Evolutionary conservation across 2,329 filamentous ascomycete species (phyloP), one percentile per base, ranked within the genome.

Genomic region (Botrytis fragariae): DNA sequence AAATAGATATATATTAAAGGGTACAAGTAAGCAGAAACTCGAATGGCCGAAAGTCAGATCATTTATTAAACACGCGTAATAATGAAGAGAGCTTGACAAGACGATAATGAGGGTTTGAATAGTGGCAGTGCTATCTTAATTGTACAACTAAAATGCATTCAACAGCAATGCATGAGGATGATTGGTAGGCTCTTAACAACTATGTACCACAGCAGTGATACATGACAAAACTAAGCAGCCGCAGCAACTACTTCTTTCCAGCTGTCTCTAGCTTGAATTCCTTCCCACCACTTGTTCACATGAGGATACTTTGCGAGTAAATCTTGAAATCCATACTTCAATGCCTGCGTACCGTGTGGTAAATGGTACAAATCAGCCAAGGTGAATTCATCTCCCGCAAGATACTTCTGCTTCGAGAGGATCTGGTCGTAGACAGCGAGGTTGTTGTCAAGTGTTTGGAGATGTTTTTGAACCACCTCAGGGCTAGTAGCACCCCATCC

Each of bases 301-400:
- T 72, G 32, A 20, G 74, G 74, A n/a, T 71, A 64, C n/a, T 72
- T 72, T 29, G n/a, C 63, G 39, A 69, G 42, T 16, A 72, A 7
- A 8, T 57, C 32, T 48, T 48, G 35, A 22, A 61, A 74, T 42
- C 74, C 74, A 22, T 62, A 63, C 20, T 62, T 51, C 37, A 67
- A 67, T 39, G 74, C 45, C 35, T 73, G 35, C 10, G 70, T 57
- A 22, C 63, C 71, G 71, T 77, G 63, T 16, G 77, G 73, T 59
- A 77, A 68, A 54, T 78, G 74, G 59, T 73, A 75, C 29, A 78
- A 57, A 71, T 78, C 75, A 39, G 61, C 74, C 51, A 78, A 71
- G 16, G 76, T 76, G 42, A 77, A 35, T 35, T 77, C 59, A 45
- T 78, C 71, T 45, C 77, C 77, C n/a, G 73, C 76, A 51, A 78